Conservation (phyloP, 768 basidiomycete genomes). For the Mycena olivaceomarginata region DNA sequence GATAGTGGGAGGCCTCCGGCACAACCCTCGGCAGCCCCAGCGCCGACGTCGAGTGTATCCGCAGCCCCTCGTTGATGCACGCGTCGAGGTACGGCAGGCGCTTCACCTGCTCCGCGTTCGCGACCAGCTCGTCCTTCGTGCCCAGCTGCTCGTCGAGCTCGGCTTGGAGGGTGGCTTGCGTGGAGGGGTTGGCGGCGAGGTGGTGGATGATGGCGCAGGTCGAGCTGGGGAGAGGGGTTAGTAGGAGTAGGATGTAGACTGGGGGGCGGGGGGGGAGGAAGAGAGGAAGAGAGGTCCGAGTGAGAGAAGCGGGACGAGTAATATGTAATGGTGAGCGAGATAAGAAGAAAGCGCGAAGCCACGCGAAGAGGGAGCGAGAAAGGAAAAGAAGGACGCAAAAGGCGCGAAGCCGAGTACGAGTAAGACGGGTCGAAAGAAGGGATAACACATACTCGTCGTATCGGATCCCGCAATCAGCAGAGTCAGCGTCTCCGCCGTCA, state of each 20-base stretch:
- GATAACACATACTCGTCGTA: constrained; percentile 84
- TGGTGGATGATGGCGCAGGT: constrained; percentile 91
- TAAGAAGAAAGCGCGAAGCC: too few relatives aligned
- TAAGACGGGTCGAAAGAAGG: neutral
- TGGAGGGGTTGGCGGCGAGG: constrained; percentile 71
- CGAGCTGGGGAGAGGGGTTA: constrained; percentile 72
- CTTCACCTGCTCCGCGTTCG: constrained; percentile 83
- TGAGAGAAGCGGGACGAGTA: too few relatives aligned
- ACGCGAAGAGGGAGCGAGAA: neutral
- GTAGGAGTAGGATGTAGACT: neutral
- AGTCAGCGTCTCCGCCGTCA: constrained; percentile 93
- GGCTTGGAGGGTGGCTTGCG: constrained; percentile 73
- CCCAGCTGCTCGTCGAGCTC: constrained; percentile 68
- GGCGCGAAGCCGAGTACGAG: neutral
- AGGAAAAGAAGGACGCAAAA: too few relatives aligned
- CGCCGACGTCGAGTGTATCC: constrained; percentile 89
- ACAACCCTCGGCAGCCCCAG: constrained; percentile 90
- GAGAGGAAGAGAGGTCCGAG: too few relatives aligned
- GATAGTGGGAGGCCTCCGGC: constrained; percentile 61
- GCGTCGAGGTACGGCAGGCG: constrained; percentile 88
- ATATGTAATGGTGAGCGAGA: too few relatives aligned
- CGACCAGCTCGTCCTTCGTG: constrained; percentile 74
- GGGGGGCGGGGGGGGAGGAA: too few relatives aligned
- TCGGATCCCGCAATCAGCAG: constrained; percentile 93
- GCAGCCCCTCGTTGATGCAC: constrained; percentile 90